phyloP scores from a whole-genome alignment of 2,329 filamentous ascomycete species.

The Fusarium tjaetaba region DNA sequence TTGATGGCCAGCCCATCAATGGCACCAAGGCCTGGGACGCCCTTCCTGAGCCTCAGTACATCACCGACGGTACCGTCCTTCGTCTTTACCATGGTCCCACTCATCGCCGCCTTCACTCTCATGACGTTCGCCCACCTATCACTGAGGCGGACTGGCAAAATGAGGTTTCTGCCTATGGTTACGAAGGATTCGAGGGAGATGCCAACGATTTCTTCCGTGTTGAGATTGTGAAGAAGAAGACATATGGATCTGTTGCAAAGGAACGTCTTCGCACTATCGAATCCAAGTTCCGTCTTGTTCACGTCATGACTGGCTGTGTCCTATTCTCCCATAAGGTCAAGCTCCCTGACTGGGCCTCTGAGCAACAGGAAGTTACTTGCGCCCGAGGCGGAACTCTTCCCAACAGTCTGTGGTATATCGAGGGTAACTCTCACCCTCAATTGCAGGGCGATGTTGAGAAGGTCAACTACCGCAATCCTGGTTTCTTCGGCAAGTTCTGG shows the following conservation, averaged over 20 bases:
- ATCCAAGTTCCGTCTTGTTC: slow-evolving; percentile 94
- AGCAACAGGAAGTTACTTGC: slow-evolving; percentile 99
- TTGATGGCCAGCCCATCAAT: slow-evolving; percentile 79
- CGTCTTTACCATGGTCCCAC: slow-evolving; percentile 86
- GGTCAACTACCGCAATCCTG: slow-evolving; percentile 94
- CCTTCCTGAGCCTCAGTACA: slow-evolving; percentile 69
- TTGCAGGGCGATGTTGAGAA: slow-evolving; percentile 82
- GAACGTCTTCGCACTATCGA: slow-evolving; percentile 90
- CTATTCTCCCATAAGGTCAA: slow-evolving; percentile 99
- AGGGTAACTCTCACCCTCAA: slow-evolving; percentile 86
- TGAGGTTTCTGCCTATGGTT: slow-evolving; percentile 96
- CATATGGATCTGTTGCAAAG: slow-evolving; percentile 80
- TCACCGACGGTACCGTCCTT: slow-evolving; percentile 83
- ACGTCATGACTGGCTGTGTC: slow-evolving; percentile 95
- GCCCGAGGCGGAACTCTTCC: slow-evolving; percentile 90
- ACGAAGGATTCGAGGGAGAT: slow-evolving; percentile 95
- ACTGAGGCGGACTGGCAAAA: slow-evolving; percentile 94
- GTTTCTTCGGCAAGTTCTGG: slow-evolving; percentile 98
- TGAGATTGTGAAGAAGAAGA: slow-evolving; percentile 93
- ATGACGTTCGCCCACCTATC: slow-evolving; percentile 89
- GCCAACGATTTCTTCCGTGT: slow-evolving; percentile 96
- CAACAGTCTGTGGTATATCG: slow-evolving; percentile 97
- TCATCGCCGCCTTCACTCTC: slow-evolving; percentile 91
- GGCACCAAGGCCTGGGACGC: slow-evolving; percentile 88
- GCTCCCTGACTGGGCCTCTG: slow-evolving; percentile 95